These are phyloP conservation scores for Phylloporus scabripes DNA, from an alignment of 768 basidiomycete genomes.

Conservation along the genomic window DNA sequence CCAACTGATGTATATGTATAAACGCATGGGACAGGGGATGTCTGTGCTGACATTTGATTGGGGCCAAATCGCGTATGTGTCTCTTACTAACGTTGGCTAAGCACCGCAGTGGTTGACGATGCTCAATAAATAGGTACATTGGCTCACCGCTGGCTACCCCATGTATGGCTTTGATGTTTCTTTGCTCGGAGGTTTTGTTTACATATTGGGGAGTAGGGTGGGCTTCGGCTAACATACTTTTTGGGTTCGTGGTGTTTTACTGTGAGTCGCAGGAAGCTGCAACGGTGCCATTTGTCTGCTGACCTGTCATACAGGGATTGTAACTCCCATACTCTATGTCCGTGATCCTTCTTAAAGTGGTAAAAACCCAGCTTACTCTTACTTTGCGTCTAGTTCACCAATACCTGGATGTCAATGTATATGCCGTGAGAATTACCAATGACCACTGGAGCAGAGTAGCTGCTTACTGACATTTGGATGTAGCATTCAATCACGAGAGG, in stretches of 20 bases:
- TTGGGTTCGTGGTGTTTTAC: conserved; percentile 67
- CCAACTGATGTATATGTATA: not conserved
- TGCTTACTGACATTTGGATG: not conserved
- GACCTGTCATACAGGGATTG: conserved; percentile 21
- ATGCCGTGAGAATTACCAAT: conserved; percentile 44
- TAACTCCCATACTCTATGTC: conserved; percentile 39
- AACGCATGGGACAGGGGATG: conserved; percentile 42
- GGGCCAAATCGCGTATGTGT: conserved; percentile 51
- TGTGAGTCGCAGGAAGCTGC: conserved; percentile 33
- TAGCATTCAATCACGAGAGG: conserved; percentile 54
- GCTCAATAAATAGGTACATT: conserved; percentile 16
- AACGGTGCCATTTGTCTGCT: not conserved
- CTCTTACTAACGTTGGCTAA: not conserved
- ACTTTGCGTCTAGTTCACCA: conserved; percentile 43
- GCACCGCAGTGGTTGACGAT: not conserved
- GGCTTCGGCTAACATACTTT: conserved; percentile 69
- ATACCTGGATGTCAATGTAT: conserved; percentile 53
- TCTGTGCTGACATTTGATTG: conserved; percentile 77
- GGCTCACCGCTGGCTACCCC: conserved; percentile 64
- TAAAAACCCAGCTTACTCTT: not conserved
- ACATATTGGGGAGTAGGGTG: conserved; percentile 40
- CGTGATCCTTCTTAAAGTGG: conserved; percentile 43
- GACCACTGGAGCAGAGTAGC: not conserved
- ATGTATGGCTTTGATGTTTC: conserved; percentile 27
- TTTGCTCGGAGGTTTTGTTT: not conserved